phyloP scores from a whole-genome alignment of 2,329 filamentous ascomycete genomes.

The Penicillium sp. region DNA sequence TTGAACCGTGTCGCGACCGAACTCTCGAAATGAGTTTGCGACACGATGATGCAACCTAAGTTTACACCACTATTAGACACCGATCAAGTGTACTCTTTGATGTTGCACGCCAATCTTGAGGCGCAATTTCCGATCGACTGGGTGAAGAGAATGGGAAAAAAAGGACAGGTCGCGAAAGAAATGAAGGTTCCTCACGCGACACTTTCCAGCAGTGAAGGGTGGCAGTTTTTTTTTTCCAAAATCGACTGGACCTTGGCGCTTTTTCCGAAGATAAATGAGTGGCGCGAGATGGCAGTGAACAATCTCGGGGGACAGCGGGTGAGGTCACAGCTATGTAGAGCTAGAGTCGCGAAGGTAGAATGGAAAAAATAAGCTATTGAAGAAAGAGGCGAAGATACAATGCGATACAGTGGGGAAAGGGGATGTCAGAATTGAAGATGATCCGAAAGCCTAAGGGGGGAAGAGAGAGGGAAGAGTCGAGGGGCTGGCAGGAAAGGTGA shows the following conservation, averaged over 20 bases:
- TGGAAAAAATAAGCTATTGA: slow-evolving; percentile 4
- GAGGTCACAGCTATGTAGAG: slow-evolving; percentile 3
- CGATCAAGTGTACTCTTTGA: neutral
- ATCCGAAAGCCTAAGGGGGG: slow-evolving; percentile 18
- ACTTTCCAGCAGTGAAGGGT: slow-evolving; percentile 8
- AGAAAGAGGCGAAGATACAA: slow-evolving; percentile 1
- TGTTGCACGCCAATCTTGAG: neutral
- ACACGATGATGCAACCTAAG: slow-evolving; percentile 35
- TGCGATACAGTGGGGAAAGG: slow-evolving; percentile 8
- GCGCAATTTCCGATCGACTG: neutral
- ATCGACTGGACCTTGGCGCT: slow-evolving; percentile 2
- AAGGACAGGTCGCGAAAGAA: neutral
- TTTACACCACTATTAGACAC: neutral
- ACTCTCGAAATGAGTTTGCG: slow-evolving; percentile 18
- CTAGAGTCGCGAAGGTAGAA: slow-evolving; percentile 8
- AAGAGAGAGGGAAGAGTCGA: slow-evolving; percentile 25
- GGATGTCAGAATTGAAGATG: slow-evolving; percentile 8
- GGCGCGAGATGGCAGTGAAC: slow-evolving; percentile 6
- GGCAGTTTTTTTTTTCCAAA: slow-evolving; percentile 1
- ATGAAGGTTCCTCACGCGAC: slow-evolving; percentile 4
- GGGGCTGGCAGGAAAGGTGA: slow-evolving; percentile 29
- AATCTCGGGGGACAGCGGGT: slow-evolving; percentile 6
- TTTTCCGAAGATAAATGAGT: slow-evolving; percentile 3
- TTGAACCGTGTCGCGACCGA: slow-evolving; percentile 22
- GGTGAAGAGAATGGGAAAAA: neutral